Evolutionary conservation across 306 rosid species (phyloP), one percentile per base, ranked within the genome.

Genomic region (Castanea sativa): DNA sequence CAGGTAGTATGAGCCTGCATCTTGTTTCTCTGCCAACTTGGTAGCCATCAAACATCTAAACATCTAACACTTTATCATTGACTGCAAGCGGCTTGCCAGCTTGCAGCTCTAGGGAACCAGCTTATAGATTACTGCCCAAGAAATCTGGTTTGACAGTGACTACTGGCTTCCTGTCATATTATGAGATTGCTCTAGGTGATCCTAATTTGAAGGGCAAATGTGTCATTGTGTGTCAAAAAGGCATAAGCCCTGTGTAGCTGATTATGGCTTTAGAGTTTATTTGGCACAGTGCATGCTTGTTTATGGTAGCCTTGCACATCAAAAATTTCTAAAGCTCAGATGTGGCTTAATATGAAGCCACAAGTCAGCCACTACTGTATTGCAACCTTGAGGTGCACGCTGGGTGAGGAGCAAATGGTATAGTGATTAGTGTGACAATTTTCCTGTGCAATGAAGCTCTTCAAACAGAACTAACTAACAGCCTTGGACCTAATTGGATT

Each of bases 1-100:
- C 98, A 94, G 97, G 97, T 94, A 84, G 23, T 23, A 7, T 63
- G 43, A 9, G 63, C 55, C 10, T 75, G n/a, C 51, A 30, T 73
- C 55, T 29, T 30, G 38, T 79, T 69, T 16, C 57, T 51, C 52
- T 11, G n/a, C 23, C 51, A 68, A 68, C 15, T 68, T 19, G 38
- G 16, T 21, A 68, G 27, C 23, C 29, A 19, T 35, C 4, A 2
- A 33, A 68, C 7, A 68, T 68, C 15, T 19, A 19, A 67, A 19
- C 27, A 33, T 38, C 12, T 35, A 35, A 32, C 4, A 65, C 35
- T 68, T 35, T 0, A 10, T 68, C 52, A 68, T 32, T 68, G 72
- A 35, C 12, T n/a, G 29, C 52, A 35, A 68, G 72, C 29, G 29
- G 16, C 69, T 14, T 61, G 27, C 27, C 72, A 35, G 52, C 12